Conservation (phyloP, 1,139 yeast species). For the Saccharomyces hybrid region DNA sequence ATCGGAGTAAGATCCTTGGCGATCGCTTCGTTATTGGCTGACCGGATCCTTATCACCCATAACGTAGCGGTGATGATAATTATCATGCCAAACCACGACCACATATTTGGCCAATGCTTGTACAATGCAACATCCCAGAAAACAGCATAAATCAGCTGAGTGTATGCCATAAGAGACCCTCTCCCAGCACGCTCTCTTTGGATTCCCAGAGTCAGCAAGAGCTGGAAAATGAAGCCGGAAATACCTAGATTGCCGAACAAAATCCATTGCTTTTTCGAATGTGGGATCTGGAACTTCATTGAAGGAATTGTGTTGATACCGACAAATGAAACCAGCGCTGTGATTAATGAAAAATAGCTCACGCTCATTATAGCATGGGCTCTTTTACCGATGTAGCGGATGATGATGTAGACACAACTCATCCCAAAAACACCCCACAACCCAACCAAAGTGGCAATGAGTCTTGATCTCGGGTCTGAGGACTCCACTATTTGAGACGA, state of each 20-base stretch:
- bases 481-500: constrained; percentile 20
- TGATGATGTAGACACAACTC: constrained; percentile 59
- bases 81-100: constrained; percentile 62
- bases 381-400: constrained; percentile 65
- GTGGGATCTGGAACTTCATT: constrained; percentile 54
- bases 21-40: constrained; percentile 16
- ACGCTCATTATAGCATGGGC: constrained; percentile 81
- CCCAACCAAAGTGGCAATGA: constrained; percentile 57
- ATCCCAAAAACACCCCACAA: constrained; percentile 67
- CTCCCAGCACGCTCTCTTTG: constrained; percentile 77
- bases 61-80: constrained; percentile 64
- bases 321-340: constrained; percentile 47
- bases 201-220: constrained; percentile 70
- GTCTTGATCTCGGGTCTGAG: constrained; percentile 25
- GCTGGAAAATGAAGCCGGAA: constrained; percentile 78
- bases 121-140: constrained; percentile 67
- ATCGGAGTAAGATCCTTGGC: background rate
- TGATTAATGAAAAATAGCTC: constrained; percentile 61
- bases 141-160: constrained; percentile 71
- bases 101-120: constrained; percentile 62
- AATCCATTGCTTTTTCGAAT: constrained; percentile 54
- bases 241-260: constrained; percentile 57
- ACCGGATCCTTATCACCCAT: constrained; percentile 41
- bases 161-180: constrained; percentile 67
- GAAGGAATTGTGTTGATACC: constrained; percentile 52